These are phyloP conservation scores for Phytophthora boehmeriae DNA, from an alignment of 352 stramenopile genomes.

Conservation along the genomic window DNA sequence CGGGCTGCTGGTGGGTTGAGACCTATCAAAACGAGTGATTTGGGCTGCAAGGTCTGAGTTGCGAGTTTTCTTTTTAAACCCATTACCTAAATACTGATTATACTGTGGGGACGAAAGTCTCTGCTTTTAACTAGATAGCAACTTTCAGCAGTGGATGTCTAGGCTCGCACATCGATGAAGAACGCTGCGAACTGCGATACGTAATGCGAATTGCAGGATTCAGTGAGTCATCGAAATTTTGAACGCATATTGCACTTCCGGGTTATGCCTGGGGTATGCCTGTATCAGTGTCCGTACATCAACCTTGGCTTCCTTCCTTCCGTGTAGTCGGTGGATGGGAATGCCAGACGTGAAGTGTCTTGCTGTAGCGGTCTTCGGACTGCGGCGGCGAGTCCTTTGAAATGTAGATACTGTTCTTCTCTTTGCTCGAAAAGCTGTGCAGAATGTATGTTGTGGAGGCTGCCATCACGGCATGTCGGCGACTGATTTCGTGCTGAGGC, in stretches of 20 bases:
- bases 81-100: conserved; percentile 23
- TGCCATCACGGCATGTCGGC: neutral
- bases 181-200: conserved; percentile 91
- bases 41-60: too few species aligned
- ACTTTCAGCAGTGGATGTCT: conserved; percentile 48
- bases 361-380: conserved; percentile 4
- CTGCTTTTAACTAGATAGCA: conserved; percentile 82
- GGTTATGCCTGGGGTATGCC: conserved; percentile 77
- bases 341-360: neutral
- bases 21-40: too few species aligned
- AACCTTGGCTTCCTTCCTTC: conserved; percentile 23
- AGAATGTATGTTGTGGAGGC: conserved; percentile 3
- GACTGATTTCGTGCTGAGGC: conserved; percentile 9
- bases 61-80: conserved; percentile 46
- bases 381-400: conserved; percentile 4
- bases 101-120: conserved; percentile 38
- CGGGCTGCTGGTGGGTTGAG: too few species aligned
- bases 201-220: conserved; percentile 91
- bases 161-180: conserved; percentile 90
- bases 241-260: conserved; percentile 90
- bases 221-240: conserved; percentile 92
- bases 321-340: conserved; percentile 19
- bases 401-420: conserved; percentile 13
- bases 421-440: conserved; percentile 10
- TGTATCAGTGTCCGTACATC: conserved; percentile 50